Evolutionary conservation across 495 filamentous ascomycete species (phyloP).

Genomic region (Penicillium subrubescens): DNA sequence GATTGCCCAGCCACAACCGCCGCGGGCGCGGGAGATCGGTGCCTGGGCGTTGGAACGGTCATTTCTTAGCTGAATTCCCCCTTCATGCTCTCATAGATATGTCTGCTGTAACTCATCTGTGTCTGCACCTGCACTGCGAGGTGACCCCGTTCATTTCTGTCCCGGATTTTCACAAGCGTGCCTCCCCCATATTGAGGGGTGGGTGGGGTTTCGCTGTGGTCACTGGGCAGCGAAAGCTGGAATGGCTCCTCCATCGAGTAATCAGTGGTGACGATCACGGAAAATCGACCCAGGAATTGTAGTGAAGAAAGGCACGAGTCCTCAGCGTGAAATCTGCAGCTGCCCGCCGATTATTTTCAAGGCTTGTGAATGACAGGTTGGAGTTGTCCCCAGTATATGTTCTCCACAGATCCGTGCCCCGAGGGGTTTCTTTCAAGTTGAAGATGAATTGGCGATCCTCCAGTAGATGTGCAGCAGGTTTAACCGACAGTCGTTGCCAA

Average conservation of each 20-base stretch:
- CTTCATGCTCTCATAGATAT: background rate
- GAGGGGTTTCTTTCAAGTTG: background rate
- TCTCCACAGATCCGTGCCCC: background rate
- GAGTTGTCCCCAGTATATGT: background rate
- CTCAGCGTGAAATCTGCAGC: constrained; percentile 2
- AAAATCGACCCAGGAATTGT: background rate
- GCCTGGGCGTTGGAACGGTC: constrained; percentile 9
- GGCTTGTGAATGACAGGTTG: background rate
- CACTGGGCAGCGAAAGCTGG: constrained; percentile 6
- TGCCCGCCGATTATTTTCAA: background rate
- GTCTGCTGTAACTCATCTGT: too few relatives aligned
- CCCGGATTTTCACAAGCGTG: constrained; percentile 13
- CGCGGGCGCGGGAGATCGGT: constrained; percentile 26
- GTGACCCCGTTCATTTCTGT: background rate
- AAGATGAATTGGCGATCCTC: background rate
- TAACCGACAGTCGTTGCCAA: background rate
- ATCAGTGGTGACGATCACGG: constrained; percentile 9
- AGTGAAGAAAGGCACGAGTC: background rate
- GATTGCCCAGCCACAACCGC: constrained; percentile 23
- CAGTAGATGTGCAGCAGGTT: background rate
- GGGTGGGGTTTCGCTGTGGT: background rate
- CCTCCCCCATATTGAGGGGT: constrained; percentile 10
- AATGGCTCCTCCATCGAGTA: constrained; percentile 11
- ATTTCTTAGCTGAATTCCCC: background rate
- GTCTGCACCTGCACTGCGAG: background rate